Base-by-base conservation (phyloP, 768 basidiomycete species). In the Mycena galericulata region DNA sequence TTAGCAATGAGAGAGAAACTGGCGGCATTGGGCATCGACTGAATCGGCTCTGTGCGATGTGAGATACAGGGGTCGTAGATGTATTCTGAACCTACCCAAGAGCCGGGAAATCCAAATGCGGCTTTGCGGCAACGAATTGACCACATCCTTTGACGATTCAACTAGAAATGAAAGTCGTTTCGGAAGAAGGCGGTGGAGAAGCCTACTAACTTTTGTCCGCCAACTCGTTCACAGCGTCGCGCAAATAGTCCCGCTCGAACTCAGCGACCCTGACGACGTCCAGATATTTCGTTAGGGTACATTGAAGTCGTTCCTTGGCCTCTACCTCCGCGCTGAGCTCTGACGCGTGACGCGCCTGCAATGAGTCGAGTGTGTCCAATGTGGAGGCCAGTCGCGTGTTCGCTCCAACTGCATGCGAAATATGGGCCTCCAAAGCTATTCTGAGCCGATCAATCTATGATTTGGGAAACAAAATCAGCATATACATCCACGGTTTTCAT, bases 131-230 rank as follows among this genome's bases (percentile, higher is more conserved):
- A 84, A 87, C 43, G 77, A 74, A 47, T 74, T 84, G 71, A 81
- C 82, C 62, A 86, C 83, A 50, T 84, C 45, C 5, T 62, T 82
- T 45, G 77, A 81, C 36, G 77, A 74, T 72, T 88, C 83, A 32
- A 88, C 88, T 86, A 27, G 9, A 65, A 50, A 36, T 65, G 49
- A 68, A 24, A 36, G 50, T 10, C 34, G 54, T 63, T 38, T 20
- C 43, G 14, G 14, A 45, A 54, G 57, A 54, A 43, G 54, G 29
- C 43, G 12, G n/a, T n/a, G 43, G 27, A 17, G 17, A 9, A 22
- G 4, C 30, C 27, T 11, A 12, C 86, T 46, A 70, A 90, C 90
- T 87, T 87, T 88, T 89, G 75, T 88, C 82, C n/a, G 88, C 82
- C 41, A 91, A 74, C 55, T 83, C 75, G 54, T 82, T 70, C 1